These are phyloP conservation scores for Thermoascus crustaceus DNA, from an alignment of 2,329 filamentous ascomycete genomes.

Conservation along the genomic window DNA sequence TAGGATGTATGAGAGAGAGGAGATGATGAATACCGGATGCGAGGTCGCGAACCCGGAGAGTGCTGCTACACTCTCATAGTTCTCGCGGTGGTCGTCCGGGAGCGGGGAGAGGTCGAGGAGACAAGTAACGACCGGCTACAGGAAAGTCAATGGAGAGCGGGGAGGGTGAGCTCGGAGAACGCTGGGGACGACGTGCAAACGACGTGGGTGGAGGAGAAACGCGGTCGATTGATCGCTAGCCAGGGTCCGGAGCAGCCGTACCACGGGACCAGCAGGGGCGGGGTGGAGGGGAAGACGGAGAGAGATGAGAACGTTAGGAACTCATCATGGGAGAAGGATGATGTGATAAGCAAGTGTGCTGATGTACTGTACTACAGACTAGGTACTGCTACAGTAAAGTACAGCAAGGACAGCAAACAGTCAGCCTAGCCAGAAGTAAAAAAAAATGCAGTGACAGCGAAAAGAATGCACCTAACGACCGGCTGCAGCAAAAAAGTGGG, in stretches of 20 bases:
- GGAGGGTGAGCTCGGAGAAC: too few relatives aligned
- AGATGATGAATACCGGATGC: too few relatives aligned
- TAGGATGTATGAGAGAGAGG: too few relatives aligned
- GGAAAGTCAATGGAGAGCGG: background rate
- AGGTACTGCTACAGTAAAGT: too few relatives aligned
- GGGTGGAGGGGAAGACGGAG: background rate
- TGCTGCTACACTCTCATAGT: background rate
- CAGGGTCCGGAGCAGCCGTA: background rate
- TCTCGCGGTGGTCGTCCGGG: too few relatives aligned
- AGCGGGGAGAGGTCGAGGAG: background rate
- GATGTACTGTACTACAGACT: too few relatives aligned
- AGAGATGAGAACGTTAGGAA: too few relatives aligned
- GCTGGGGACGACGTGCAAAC: background rate
- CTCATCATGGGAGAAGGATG: background rate
- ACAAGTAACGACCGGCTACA: background rate
- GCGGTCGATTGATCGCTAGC: background rate
- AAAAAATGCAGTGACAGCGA: too few relatives aligned
- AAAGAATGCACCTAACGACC: too few relatives aligned
- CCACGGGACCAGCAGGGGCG: conserved; percentile 3
- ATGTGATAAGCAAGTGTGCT: background rate
- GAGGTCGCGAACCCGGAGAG: background rate
- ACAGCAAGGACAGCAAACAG: too few relatives aligned
- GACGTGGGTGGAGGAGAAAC: background rate
- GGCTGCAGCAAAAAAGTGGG: too few relatives aligned
- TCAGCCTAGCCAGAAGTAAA: too few relatives aligned